Evolutionary conservation across 2,329 filamentous ascomycete species (phyloP).

Genomic region (Hypoxylon sp.): DNA sequence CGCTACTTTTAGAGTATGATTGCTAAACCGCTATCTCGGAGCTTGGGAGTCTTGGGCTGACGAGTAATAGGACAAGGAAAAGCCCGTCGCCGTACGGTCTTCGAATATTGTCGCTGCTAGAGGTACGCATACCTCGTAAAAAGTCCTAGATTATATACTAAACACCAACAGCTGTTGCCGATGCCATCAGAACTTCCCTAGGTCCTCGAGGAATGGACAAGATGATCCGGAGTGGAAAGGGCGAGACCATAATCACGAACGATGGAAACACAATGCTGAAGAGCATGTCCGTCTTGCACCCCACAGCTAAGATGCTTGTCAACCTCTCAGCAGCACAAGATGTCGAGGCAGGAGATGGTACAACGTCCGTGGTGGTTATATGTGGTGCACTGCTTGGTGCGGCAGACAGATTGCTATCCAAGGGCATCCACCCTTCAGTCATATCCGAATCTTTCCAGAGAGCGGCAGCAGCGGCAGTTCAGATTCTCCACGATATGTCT

Average conservation of each 20-base stretch:
- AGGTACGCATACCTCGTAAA: constrained; percentile 69
- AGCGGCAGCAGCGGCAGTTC: constrained; percentile 88
- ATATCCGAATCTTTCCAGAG: constrained; percentile 98
- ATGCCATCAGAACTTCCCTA: constrained; percentile 96
- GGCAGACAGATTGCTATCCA: constrained; percentile 88
- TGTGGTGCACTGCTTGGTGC: constrained; percentile 94
- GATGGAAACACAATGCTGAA: constrained; percentile 99
- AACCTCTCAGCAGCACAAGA: constrained; percentile 97
- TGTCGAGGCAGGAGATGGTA: constrained; percentile 97
- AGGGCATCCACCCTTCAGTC: constrained; percentile 96
- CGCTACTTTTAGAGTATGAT: constrained; percentile 69
- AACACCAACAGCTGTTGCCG: constrained; percentile 80
- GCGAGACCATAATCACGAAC: constrained; percentile 99
- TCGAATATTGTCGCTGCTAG: constrained; percentile 97
- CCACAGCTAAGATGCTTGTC: constrained; percentile 99
- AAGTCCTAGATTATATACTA: constrained; percentile 49
- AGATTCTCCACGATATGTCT: constrained; percentile 94
- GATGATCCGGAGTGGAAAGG: constrained; percentile 98
- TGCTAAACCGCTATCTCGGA: constrained; percentile 28
- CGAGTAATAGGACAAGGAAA: constrained; percentile 82
- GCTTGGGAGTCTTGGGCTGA: constrained; percentile 37
- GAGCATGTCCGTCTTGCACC: constrained; percentile 99
- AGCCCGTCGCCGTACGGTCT: constrained; percentile 95
- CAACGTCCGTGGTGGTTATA: constrained; percentile 97
- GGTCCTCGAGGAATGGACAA: constrained; percentile 99